These are phyloP conservation scores for Anastatica hierochuntica DNA, from an alignment of 345 rosid species.

Conservation along the genomic window DNA sequence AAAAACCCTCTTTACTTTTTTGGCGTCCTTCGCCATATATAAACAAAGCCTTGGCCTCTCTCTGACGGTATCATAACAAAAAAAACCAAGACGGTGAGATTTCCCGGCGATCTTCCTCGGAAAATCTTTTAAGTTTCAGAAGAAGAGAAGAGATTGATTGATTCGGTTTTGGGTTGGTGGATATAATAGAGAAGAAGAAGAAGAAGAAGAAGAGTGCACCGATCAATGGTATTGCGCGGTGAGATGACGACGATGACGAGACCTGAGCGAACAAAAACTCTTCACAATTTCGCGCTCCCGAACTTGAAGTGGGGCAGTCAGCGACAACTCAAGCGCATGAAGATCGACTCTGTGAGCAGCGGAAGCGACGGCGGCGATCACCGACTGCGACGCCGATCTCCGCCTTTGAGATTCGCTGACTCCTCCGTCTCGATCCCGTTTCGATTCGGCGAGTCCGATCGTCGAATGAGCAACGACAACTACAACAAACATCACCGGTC, in stretches of 20 bases:
- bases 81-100: conserved; percentile 1
- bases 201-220: conserved; percentile 9
- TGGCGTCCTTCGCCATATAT: no score
- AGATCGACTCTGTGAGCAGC: conserved; percentile 20
- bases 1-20: not conserved
- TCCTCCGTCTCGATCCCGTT: conserved; percentile 7
- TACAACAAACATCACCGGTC: not conserved
- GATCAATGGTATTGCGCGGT: conserved; percentile 36
- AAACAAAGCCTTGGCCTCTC: conserved; percentile 30
- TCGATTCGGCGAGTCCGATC: conserved; percentile 1
- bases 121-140: not conserved
- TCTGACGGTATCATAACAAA: conserved; percentile 30
- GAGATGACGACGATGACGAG: conserved; percentile 36
- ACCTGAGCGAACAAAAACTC: conserved; percentile 47
- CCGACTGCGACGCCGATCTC: conserved; percentile 32
- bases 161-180: no score
- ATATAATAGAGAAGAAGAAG: not conserved
- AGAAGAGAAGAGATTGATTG: not conserved
- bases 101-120: not conserved
- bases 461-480: not conserved
- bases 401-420: conserved; percentile 23
- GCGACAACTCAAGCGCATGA: conserved; percentile 46
- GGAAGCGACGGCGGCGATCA: conserved; percentile 20
- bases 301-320: conserved; percentile 52
- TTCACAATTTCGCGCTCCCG: conserved; percentile 53